Base-by-base conservation (phyloP, 495 filamentous ascomycete genomes). In the Astrothelium macrocarpum region DNA sequence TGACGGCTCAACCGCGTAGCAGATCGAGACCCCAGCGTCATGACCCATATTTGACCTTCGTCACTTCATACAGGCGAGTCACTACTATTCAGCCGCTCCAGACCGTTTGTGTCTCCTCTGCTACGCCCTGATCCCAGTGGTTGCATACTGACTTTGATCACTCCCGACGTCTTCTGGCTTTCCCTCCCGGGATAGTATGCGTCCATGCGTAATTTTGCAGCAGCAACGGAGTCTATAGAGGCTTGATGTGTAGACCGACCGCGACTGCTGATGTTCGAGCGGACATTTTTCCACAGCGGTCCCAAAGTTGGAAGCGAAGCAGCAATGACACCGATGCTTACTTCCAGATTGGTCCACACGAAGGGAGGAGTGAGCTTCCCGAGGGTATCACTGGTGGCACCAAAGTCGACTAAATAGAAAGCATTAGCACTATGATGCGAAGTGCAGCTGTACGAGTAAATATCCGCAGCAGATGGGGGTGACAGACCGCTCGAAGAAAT, bases 271-370 rank as follows among this genome's bases (percentile, higher is more conserved):
- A 29, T 16, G 49, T 56, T 56, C 2, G 11, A 7, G 2, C 49
- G 49, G 49, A 28, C 26, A 5, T 5, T 20, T 29, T 56, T 56
- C 49, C 49, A 56, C 2, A 56, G 29, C 9, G 49, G 49, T 26
- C 49, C 49, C 25, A 56, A 29, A 3, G 49, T 56, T 28, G 49
- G 49, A 29, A 56, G 49, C 49, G 20, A 26, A 20, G 49, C 49
- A 16, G 49, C 49, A 25, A 56, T 56, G 23, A 56, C 49, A 3
- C 49, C 49, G 16, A 56, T 56, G 49, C 23, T 56, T 12, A 29
- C 49, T 56, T 56, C 49, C 12, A 56, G 49, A 16, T 56, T 56
- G 5, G 49, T 56, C 49, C 49, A 56, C 26, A 56, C 49, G 49
- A 56, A 56, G 2, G 49, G 49, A 9, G 49, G 49, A 56, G 49